Evolutionary conservation across 495 filamentous ascomycete genomes (phyloP).

Genomic region (Talaromyces thailandensis): DNA sequence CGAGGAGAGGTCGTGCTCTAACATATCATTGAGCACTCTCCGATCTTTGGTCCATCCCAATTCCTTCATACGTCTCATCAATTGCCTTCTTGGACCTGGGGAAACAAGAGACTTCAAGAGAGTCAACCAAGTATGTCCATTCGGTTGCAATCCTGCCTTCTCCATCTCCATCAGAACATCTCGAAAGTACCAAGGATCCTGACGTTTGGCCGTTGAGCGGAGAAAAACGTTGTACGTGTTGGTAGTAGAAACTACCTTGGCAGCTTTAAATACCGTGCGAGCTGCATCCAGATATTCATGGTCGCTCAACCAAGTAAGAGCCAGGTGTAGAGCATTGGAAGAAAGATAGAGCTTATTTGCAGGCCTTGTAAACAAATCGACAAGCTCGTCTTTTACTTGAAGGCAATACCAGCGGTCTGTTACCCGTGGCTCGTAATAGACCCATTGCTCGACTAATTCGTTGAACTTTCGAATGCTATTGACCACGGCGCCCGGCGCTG

Average conservation of each 20-base stretch:
- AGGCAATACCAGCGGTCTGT: not conserved
- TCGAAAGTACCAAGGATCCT: constrained; percentile 25
- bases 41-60: constrained; percentile 21
- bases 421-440: not conserved
- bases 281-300: constrained; percentile 20
- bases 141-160: constrained; percentile 24
- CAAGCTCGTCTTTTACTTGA: constrained; percentile 8
- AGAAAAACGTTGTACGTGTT: constrained; percentile 40
- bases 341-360: constrained; percentile 15
- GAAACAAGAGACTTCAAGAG: constrained; percentile 26
- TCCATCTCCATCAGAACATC: constrained; percentile 24
- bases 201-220: constrained; percentile 21
- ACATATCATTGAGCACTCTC: constrained; percentile 12
- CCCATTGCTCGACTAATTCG: not conserved
- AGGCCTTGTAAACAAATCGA: constrained; percentile 15
- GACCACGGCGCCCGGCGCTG: not conserved
- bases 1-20: constrained; percentile 25
- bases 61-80: constrained; percentile 27
- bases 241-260: constrained; percentile 27
- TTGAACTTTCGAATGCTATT: not conserved
- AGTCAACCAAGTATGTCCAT: constrained; percentile 34
- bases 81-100: constrained; percentile 17
- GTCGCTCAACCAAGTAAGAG: constrained; percentile 27
- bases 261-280: constrained; percentile 18
- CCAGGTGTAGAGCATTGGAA: constrained; percentile 31